These are phyloP conservation scores for Leccinum subgranulosum DNA, from an alignment of 768 basidiomycete genomes.

Conservation along the genomic window DNA sequence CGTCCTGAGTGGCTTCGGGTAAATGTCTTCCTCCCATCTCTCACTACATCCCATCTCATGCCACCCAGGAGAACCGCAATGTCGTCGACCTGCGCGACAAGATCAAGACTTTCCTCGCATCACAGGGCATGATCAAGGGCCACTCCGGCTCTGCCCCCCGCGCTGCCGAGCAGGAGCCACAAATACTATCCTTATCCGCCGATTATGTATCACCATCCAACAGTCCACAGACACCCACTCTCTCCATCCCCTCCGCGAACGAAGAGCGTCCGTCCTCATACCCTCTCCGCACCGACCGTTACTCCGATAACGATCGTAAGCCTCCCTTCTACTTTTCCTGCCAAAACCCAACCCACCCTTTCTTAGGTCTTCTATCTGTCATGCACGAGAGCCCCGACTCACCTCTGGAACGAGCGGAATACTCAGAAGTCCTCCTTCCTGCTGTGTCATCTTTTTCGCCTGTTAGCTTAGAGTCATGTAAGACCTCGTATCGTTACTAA, in stretches of 20 bases:
- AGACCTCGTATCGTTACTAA: slow-evolving; percentile 70
- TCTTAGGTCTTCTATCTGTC: slow-evolving; percentile 26
- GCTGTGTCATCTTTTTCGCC: slow-evolving; percentile 29
- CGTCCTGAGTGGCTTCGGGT: slow-evolving; percentile 86
- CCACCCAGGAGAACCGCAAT: slow-evolving; percentile 60
- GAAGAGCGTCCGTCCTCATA: slow-evolving; percentile 37
- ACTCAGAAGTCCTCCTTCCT: slow-evolving; percentile 30
- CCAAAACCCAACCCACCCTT: background rate
- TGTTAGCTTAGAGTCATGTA: slow-evolving; percentile 68
- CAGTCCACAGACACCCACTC: slow-evolving; percentile 46
- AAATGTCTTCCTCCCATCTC: slow-evolving; percentile 1
- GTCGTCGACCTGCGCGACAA: slow-evolving; percentile 69
- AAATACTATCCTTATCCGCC: slow-evolving; percentile 48
- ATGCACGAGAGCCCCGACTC: slow-evolving; percentile 35
- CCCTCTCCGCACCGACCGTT: slow-evolving; percentile 28
- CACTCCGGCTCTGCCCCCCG: slow-evolving; percentile 72
- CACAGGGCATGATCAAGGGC: slow-evolving; percentile 88
- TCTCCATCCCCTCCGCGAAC: slow-evolving; percentile 42
- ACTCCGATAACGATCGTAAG: slow-evolving; percentile 32
- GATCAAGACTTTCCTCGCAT: slow-evolving; percentile 74
- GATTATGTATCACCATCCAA: slow-evolving; percentile 38
- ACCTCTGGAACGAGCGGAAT: slow-evolving; percentile 30
- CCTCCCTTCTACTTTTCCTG: background rate
- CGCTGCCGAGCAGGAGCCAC: slow-evolving; percentile 51
- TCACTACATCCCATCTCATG: slow-evolving; percentile 4